Evolutionary conservation across 164 flowering plant genomes (phyloP), one percentile per base, ranked within the genome.

Genomic region (Annona cherimola): DNA sequence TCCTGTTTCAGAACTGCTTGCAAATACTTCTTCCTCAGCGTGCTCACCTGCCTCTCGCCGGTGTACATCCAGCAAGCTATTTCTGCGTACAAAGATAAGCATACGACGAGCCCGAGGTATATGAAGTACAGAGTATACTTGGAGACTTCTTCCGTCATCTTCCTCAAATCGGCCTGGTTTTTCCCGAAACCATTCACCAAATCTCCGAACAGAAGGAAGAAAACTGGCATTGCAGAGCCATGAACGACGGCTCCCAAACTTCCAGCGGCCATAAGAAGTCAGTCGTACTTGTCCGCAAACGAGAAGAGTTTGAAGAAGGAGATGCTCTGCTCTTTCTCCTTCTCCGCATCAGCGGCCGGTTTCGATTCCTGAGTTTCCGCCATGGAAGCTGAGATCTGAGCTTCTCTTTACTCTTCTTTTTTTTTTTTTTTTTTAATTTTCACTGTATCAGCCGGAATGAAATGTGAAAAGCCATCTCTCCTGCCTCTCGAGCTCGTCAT

Each of bases 141-240:
- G 20, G 97, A 81, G 61, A 96, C 98, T 85, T 91, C 91, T 5
- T 85, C 80, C 1, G 89, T 88, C 90, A 93, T 87, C 72, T 87
- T 84, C 60, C 76, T 79, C 74, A 90, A 84, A 84, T 96, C 88
- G 42, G 76, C 45, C 67, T 91, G 99, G 81, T 93, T 93, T 69
- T 90, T 86, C 4, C 97, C 98, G 45, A 96, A 93, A 18, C 98
- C 98, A 75, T 96, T 96, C 18, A 96, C 94, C 94, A 96, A 85
- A 66, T 93, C 77, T 54, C 99, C 99, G 68, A 96, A 96, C 7
- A 96, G 75, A 8, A 96, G 83, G 78, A 96, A 96, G 83, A 96
- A 96, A 41, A 90, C 86, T 12, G 98, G 99, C 97, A 96, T 89
- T 60, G 99, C 90, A n/a, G 99, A 88, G 70, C 99, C 99, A 80